Evolutionary conservation across 2,329 filamentous ascomycete genomes (phyloP).

Genomic region (Cladosporium sp.): DNA sequence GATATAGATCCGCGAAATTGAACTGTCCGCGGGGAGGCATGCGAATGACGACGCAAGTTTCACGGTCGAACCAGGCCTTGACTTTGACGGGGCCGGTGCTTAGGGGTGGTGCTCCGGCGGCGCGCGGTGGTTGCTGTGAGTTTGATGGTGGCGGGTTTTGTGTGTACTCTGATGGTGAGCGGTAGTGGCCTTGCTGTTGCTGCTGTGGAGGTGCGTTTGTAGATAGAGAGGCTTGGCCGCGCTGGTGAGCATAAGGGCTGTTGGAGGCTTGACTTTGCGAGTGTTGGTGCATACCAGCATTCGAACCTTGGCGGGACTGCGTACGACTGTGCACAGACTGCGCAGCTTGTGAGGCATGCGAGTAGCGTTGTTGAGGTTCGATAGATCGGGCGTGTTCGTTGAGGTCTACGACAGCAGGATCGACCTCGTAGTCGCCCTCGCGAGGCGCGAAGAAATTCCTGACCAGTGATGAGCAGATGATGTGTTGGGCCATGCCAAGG

Average conservation of each 20-base stretch:
- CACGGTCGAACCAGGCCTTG: slow-evolving; percentile 84
- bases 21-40: slow-evolving; percentile 72
- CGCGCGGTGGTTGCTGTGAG: slow-evolving; percentile 35
- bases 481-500: slow-evolving; percentile 77
- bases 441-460: slow-evolving; percentile 88
- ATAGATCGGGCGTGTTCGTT: slow-evolving; percentile 68
- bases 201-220: slow-evolving; percentile 22
- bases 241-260: slow-evolving; percentile 25
- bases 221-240: slow-evolving; percentile 23
- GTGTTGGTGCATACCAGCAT: slow-evolving; percentile 25
- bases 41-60: slow-evolving; percentile 87
- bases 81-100: slow-evolving; percentile 67
- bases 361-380: slow-evolving; percentile 62
- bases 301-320: slow-evolving; percentile 25
- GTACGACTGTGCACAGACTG: slow-evolving; percentile 21
- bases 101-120: slow-evolving; percentile 37
- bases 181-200: slow-evolving; percentile 28
- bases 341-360: slow-evolving; percentile 33
- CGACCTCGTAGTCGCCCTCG: slow-evolving; percentile 90
- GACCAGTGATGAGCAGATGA: slow-evolving; percentile 79
- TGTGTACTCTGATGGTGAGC: slow-evolving; percentile 29
- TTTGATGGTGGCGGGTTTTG: slow-evolving; percentile 23
- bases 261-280: slow-evolving; percentile 21
- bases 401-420: slow-evolving; percentile 60
- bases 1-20: slow-evolving; percentile 72